These are phyloP conservation scores for Tagetes patula DNA, from an alignment of 129 eudicot species.

Conservation along the genomic window DNA sequence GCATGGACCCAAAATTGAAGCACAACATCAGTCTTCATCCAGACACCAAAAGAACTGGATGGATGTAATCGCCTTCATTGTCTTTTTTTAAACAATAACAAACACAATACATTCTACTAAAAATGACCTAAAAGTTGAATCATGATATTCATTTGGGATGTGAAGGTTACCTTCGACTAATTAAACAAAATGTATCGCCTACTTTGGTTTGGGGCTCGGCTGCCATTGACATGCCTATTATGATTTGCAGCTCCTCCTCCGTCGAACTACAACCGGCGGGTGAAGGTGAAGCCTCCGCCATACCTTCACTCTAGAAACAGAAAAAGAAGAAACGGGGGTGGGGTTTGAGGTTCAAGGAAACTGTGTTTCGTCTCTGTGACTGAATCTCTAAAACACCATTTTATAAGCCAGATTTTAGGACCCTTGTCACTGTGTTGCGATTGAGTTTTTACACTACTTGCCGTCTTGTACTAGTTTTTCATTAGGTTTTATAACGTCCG, in stretches of 20 bases:
- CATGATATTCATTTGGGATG: not conserved
- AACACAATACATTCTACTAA: conserved; percentile 9
- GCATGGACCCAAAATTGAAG: conserved; percentile 3
- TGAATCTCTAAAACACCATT: conserved; percentile 13
- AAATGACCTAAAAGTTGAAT: conserved; percentile 16
- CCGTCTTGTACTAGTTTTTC: too few species aligned
- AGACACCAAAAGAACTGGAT: not conserved
- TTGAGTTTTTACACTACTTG: too few species aligned
- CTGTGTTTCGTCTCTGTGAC: conserved; percentile 26
- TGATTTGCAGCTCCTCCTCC: conserved; percentile 65
- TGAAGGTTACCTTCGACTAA: conserved; percentile 54
- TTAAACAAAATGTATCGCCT: conserved; percentile 77
- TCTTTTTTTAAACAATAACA: not conserved
- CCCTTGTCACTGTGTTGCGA: not conserved
- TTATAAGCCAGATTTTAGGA: conserved; percentile 6
- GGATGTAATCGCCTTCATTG: conserved; percentile 1
- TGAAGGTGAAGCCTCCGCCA: conserved; percentile 31
- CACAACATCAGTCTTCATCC: not conserved
- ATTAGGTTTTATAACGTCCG: too few species aligned
- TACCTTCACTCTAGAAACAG: conserved; percentile 19
- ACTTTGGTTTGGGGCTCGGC: conserved; percentile 67
- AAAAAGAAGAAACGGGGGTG: conserved; percentile 10
- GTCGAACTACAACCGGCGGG: conserved; percentile 45
- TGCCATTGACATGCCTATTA: conserved; percentile 54
- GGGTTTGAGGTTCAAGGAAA: conserved; percentile 27